These are phyloP conservation scores for Metschnikowia anglica DNA, from an alignment of 805 yeast species.

Conservation along the genomic window DNA sequence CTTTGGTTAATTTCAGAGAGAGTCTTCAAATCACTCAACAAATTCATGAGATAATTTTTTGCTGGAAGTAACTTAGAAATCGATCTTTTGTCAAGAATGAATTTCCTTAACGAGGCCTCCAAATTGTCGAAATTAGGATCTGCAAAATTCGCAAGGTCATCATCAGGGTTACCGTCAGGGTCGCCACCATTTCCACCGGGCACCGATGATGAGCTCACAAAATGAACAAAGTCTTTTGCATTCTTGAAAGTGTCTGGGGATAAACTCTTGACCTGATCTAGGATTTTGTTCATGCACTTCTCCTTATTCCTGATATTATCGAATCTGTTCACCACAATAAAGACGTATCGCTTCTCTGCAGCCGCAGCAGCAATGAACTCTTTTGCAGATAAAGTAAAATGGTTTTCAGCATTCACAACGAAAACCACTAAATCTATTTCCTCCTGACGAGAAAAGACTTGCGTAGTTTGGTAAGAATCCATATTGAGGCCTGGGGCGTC, in stretches of 20 bases:
- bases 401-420: constrained; percentile 95
- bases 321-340: constrained; percentile 90
- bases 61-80: constrained; percentile 90
- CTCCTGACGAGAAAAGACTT: constrained; percentile 92
- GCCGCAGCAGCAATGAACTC: constrained; percentile 92
- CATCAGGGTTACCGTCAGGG: constrained; percentile 30
- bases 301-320: constrained; percentile 82
- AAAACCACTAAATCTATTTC: constrained; percentile 95
- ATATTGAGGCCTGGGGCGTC: constrained; percentile 97
- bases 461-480: constrained; percentile 92
- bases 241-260: constrained; percentile 92
- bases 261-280: constrained; percentile 79
- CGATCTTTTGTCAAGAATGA: constrained; percentile 85
- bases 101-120: constrained; percentile 81
- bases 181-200: constrained; percentile 40
- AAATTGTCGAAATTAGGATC: constrained; percentile 76
- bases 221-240: constrained; percentile 89
- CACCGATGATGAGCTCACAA: constrained; percentile 65
- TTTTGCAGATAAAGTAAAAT: constrained; percentile 88
- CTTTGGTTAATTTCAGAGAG: constrained; percentile 63
- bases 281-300: constrained; percentile 70
- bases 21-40: constrained; percentile 61
- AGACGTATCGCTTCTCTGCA: constrained; percentile 84
- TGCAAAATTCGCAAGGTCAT: constrained; percentile 28
- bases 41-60: constrained; percentile 73